Evolutionary conservation across 1,284 basidiomycete species (phyloP), one percentile per base, ranked within the genome.

Genomic region (Trametes polyzona): DNA sequence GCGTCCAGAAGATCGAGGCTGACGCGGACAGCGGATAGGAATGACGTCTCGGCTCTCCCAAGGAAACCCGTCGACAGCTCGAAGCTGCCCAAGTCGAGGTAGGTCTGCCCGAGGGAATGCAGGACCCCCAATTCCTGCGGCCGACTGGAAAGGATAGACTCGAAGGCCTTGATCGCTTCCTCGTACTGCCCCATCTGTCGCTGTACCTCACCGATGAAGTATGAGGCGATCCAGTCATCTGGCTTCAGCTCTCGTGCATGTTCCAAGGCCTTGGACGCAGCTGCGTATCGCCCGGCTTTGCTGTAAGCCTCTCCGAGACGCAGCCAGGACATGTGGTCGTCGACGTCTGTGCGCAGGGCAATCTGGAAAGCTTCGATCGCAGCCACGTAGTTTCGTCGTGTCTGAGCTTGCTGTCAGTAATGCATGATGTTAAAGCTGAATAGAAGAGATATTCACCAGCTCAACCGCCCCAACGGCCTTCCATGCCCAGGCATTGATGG

Each of bases 401-500:
- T 87, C 92, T 95, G 55, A 36, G 39, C 30, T 26, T 36, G 10
- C 6, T 17, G 21, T 26, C 39, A 21, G 29, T 40, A 23, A n/a
- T n/a, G n/a, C n/a, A n/a, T n/a, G n/a, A 17, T 0, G 26, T 4
- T 11, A 23, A 26, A 14, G 17, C 12, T 17, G 35, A 39, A 29
- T 14, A 30, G n/a, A 6, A 42, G 30, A 17, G 21, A n/a, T n/a
- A 73, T 87, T 74, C 67, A 95, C 95, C 75, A 98, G 77, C 69
- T 98, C 94, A 1, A 96, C 95, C 1, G 93, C 86, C 1, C 97
- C 97, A 26, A 97, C 78, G 10, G 97, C 96, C 73, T 98, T 98
- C 95, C 96, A 99, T 1, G 97, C 97, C 97, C 97, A 99, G 2
- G 90, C 84, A 66, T 95, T 96, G 39, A 86, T 87, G 0, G 94